phyloP scores from a whole-genome alignment of 2,329 filamentous ascomycete species.

The Ophiostoma novo-ulmi region DNA sequence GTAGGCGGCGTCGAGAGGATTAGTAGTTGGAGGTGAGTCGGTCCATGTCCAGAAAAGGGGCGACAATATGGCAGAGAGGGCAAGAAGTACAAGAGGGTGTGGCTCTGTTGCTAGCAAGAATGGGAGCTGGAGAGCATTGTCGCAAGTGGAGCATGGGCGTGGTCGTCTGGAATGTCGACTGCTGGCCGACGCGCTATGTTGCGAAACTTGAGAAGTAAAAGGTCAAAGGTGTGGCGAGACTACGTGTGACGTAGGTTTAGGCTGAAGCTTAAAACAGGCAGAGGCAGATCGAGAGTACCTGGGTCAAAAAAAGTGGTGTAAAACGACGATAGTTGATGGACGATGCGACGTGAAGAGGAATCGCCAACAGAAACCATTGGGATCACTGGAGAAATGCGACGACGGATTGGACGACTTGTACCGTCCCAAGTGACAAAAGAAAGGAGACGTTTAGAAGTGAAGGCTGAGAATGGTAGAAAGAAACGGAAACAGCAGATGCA shows the following conservation, averaged over 20 bases:
- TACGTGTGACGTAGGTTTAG: background rate
- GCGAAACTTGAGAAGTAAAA: background rate
- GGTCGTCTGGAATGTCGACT: background rate
- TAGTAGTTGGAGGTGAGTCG: background rate
- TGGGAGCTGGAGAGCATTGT: constrained; percentile 9
- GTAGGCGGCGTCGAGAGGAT: background rate
- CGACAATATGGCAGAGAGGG: background rate
- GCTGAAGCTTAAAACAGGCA: background rate
- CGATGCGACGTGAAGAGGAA: background rate
- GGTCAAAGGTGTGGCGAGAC: background rate
- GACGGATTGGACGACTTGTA: background rate
- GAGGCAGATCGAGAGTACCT: background rate
- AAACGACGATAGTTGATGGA: background rate
- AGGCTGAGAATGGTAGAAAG: background rate
- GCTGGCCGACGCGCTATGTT: background rate
- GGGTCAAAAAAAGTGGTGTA: background rate
- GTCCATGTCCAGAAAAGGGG: constrained; percentile 3
- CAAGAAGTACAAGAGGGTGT: background rate
- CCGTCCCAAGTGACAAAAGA: background rate
- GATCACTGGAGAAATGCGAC: background rate
- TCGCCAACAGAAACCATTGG: background rate
- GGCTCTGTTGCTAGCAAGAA: background rate
- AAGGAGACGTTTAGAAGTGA: background rate
- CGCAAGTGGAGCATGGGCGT: background rate
- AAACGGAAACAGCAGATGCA: background rate